phyloP scores from a whole-genome alignment of 2,329 filamentous ascomycete genomes.

The Emmonsia crescens region DNA sequence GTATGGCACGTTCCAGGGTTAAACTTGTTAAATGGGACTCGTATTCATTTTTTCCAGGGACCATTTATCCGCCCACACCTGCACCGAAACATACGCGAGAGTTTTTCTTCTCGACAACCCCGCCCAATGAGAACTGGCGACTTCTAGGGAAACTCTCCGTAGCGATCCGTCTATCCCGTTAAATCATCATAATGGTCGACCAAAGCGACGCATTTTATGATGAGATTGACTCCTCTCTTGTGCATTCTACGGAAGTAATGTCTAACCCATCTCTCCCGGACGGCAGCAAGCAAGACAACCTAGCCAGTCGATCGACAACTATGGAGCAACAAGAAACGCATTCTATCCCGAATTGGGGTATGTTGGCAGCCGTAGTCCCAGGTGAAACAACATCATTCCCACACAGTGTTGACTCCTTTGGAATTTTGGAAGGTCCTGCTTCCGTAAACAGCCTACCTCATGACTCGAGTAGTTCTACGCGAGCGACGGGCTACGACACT shows the following conservation, averaged over 20 bases:
- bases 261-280: not conserved
- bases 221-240: not conserved
- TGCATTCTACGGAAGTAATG: not conserved
- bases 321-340: not conserved
- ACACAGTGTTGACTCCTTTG: not conserved
- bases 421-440: not conserved
- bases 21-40: not conserved
- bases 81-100: not conserved
- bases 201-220: slow-evolving; percentile 2
- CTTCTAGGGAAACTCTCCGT: not conserved
- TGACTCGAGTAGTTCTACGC: not conserved
- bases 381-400: not conserved
- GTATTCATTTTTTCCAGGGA: not conserved
- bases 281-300: not conserved
- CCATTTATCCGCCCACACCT: not conserved
- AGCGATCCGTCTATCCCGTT: not conserved
- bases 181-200: slow-evolving; percentile 4
- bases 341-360: not conserved
- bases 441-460: not conserved
- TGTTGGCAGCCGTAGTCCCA: too few species aligned
- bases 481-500: not conserved
- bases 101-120: not conserved
- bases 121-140: not conserved
- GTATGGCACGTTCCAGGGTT: not conserved
- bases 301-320: not conserved